These are phyloP conservation scores for Udeniomyces megalosporus DNA, from an alignment of 768 basidiomycete genomes.

Conservation along the genomic window DNA sequence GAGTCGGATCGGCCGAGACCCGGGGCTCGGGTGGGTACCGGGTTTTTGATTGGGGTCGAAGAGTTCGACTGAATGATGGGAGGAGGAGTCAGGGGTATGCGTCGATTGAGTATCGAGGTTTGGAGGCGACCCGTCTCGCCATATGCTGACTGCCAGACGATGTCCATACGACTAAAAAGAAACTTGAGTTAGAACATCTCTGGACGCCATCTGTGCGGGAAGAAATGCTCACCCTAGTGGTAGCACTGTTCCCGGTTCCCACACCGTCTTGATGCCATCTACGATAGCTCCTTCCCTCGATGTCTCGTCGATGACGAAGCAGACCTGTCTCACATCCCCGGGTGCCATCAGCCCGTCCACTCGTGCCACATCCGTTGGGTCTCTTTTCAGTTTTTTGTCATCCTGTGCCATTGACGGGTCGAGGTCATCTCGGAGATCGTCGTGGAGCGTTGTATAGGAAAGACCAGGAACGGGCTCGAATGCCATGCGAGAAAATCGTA, in stretches of 20 bases:
- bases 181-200: background rate
- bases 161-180: slow-evolving; percentile 43
- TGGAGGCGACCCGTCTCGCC: slow-evolving; percentile 74
- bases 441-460: slow-evolving; percentile 14
- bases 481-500: slow-evolving; percentile 65
- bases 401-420: slow-evolving; percentile 36
- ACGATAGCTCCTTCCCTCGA: background rate
- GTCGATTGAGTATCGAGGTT: slow-evolving; percentile 74
- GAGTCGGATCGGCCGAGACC: no score
- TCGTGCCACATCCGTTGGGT: slow-evolving; percentile 70
- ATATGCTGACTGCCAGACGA: slow-evolving; percentile 69
- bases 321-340: slow-evolving; percentile 69
- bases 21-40: no score
- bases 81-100: slow-evolving; percentile 37
- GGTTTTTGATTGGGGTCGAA: no score
- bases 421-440: slow-evolving; percentile 15
- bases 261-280: slow-evolving; percentile 27
- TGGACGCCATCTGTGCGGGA: no score
- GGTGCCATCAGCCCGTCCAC: slow-evolving; percentile 56
- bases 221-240: slow-evolving; percentile 42
- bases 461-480: slow-evolving; percentile 59
- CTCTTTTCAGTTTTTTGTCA: slow-evolving; percentile 51
- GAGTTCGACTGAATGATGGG: background rate
- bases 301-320: slow-evolving; percentile 48
- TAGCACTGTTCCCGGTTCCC: slow-evolving; percentile 50